Percentiles rank a stretch among this genome's conserved stretches.
Evolutionary conservation across 2,329 filamentous ascomycete genomes (phyloP).

Genomic region (Podosphaera xanthii): DNA sequence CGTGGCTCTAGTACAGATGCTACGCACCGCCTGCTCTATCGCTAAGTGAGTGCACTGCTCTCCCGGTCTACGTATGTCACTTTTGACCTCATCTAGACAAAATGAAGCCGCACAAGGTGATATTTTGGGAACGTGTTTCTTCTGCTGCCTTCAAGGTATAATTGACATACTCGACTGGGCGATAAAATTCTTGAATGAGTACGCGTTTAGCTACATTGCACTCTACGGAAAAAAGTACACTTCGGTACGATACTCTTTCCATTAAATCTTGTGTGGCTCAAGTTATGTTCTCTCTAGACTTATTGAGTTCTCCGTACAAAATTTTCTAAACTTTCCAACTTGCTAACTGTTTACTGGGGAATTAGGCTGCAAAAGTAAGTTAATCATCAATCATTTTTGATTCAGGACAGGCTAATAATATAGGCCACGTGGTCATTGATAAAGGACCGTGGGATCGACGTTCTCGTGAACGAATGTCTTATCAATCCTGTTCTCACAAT

Average conservation of each 20-base stretch:
- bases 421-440: conserved; percentile 38
- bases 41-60: conserved; percentile 25
- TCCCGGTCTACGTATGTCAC: no score
- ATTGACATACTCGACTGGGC: conserved; percentile 66
- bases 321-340: neutral
- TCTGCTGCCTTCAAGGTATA: conserved; percentile 56
- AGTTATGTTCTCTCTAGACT: neutral
- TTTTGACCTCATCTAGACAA: conserved; percentile 15
- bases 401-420: conserved; percentile 1
- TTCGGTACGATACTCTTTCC: conserved; percentile 31
- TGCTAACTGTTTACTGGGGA: neutral
- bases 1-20: conserved; percentile 66
- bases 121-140: conserved; percentile 38
- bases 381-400: neutral
- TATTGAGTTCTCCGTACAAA: neutral
- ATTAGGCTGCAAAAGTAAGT: neutral
- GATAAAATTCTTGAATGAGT: conserved; percentile 72
- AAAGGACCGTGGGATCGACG: conserved; percentile 76
- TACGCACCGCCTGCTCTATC: conserved; percentile 64
- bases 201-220: conserved; percentile 81
- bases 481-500: conserved; percentile 37
- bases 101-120: conserved; percentile 44
- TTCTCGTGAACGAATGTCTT: conserved; percentile 43
- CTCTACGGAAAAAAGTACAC: conserved; percentile 81
- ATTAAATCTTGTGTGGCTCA: neutral